phyloP scores from a whole-genome alignment of 139 green algal species.

The Chlamydomonas sp. region DNA sequence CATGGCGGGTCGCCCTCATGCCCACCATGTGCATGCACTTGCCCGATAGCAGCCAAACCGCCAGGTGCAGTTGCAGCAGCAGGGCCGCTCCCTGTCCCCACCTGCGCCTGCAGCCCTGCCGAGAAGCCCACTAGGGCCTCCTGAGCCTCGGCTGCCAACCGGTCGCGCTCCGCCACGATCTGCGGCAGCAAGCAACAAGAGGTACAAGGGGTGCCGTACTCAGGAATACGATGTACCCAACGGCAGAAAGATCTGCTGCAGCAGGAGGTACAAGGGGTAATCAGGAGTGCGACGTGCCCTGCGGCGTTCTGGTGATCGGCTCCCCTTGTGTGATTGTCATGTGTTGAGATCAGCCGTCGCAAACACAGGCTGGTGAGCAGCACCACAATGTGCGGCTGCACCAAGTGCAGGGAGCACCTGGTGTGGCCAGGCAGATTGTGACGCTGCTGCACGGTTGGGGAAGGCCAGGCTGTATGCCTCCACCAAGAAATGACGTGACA shows the following conservation, averaged over 20 bases:
- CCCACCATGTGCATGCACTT: neutral
- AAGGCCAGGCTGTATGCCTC: neutral
- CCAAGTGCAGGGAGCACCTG: neutral
- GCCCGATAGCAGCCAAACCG: neutral
- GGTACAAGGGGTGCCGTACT: neutral
- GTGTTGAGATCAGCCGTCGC: too few species aligned
- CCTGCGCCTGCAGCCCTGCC: slow-evolving; percentile 8
- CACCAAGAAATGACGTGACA: neutral
- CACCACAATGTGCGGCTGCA: neutral
- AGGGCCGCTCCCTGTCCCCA: neutral
- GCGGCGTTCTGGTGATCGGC: too few species aligned
- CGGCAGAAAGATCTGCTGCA: neutral
- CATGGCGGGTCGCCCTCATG: neutral
- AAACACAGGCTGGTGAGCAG: too few species aligned
- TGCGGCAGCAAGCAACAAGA: neutral
- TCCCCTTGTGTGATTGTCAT: too few species aligned
- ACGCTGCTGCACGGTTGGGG: too few species aligned
- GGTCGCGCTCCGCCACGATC: slow-evolving; percentile 29
- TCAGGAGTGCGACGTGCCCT: too few species aligned
- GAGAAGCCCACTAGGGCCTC: slow-evolving; percentile 14
- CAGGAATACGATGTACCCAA: neutral
- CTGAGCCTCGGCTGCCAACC: neutral
- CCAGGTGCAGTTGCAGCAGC: neutral
- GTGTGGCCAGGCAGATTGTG: too few species aligned
- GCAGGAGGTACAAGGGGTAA: neutral